phyloP scores from a whole-genome alignment of 73 alveolate species.

The Symbiodinium pilosum region DNA sequence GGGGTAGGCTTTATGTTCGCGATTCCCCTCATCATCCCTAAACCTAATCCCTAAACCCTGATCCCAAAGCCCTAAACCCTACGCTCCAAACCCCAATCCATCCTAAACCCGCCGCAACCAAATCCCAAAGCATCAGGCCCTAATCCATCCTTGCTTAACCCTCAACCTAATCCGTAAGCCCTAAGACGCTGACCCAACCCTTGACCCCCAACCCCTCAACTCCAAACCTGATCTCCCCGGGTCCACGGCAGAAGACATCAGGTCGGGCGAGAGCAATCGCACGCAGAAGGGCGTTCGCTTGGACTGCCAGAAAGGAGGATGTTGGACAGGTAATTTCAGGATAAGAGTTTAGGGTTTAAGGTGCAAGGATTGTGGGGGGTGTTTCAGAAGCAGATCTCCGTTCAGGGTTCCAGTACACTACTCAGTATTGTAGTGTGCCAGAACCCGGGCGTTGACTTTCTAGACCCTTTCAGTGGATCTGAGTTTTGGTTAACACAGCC shows the following conservation, averaged over 20 bases:
- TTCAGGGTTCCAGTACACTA: too few species aligned
- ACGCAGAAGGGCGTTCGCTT: constrained; percentile 93
- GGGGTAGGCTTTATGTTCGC: too few species aligned
- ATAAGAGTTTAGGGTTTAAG: not conserved
- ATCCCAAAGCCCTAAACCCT: not conserved
- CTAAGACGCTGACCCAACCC: not conserved
- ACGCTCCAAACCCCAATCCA: not conserved
- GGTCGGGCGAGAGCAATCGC: constrained; percentile 94
- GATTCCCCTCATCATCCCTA: too few species aligned
- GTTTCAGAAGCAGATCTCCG: too few species aligned
- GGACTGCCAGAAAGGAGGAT: constrained; percentile 24
- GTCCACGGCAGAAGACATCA: constrained; percentile 56
- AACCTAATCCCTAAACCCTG: not conserved
- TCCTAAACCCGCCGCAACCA: not conserved
- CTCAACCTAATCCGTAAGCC: not conserved
- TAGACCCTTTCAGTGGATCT: too few species aligned
- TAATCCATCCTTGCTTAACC: not conserved
- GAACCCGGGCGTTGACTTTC: too few species aligned
- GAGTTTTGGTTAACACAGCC: too few species aligned
- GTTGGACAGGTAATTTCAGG: too few species aligned
- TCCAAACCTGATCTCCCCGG: not conserved
- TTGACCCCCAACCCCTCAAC: not conserved
- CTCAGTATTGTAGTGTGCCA: too few species aligned
- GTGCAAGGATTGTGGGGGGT: not conserved
- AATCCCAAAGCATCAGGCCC: not conserved